phyloP scores from a whole-genome alignment of 1,139 yeast genomes.

The Pichia sp. region DNA sequence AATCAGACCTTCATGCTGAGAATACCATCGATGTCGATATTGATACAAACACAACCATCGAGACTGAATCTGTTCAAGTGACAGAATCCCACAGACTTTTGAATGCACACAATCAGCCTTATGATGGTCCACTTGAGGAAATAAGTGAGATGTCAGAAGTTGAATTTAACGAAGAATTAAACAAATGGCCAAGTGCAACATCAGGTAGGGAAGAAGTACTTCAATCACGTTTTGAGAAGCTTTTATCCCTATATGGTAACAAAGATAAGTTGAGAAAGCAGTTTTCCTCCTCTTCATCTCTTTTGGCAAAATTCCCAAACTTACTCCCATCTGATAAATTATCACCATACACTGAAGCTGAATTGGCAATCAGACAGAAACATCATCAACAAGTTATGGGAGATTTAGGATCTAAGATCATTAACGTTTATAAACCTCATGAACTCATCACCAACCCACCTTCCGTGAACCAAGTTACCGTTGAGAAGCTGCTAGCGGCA shows the following conservation, averaged over 20 bases:
- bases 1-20: neutral
- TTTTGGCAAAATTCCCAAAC: slow-evolving; percentile 30
- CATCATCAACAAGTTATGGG: slow-evolving; percentile 45
- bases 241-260: slow-evolving; percentile 21
- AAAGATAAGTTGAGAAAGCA: slow-evolving; percentile 18
- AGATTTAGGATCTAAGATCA: slow-evolving; percentile 58
- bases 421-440: slow-evolving; percentile 63
- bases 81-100: slow-evolving; percentile 2
- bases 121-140: slow-evolving; percentile 12
- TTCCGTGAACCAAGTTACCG: slow-evolving; percentile 47
- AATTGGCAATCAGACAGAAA: slow-evolving; percentile 65
- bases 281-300: slow-evolving; percentile 18
- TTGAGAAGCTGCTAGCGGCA: slow-evolving; percentile 73
- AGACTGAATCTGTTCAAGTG: neutral
- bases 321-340: slow-evolving; percentile 29
- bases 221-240: slow-evolving; percentile 19
- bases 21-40: neutral
- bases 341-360: slow-evolving; percentile 65
- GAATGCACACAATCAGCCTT: slow-evolving; percentile 11
- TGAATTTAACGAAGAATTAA: slow-evolving; percentile 22
- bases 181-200: slow-evolving; percentile 21
- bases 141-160: slow-evolving; percentile 18
- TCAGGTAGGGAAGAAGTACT: slow-evolving; percentile 23
- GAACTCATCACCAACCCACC: slow-evolving; percentile 57
- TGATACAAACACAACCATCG: neutral